Evolutionary conservation across 345 rosid species (phyloP).

Genomic region (Syzygium oleosum): DNA sequence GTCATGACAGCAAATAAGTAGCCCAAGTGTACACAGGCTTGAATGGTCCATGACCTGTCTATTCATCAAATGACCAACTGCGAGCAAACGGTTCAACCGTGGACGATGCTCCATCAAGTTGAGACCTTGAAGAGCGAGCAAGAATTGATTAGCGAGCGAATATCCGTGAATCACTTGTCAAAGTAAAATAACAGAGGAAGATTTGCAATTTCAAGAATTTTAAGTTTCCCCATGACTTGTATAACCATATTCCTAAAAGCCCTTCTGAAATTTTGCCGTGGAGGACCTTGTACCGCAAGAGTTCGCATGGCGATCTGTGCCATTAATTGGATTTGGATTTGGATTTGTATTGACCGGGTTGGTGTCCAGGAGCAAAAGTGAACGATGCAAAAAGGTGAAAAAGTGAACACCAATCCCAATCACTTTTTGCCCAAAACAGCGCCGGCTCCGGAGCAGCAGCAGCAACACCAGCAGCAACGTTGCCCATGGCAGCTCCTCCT

Average conservation of each 20-base stretch:
- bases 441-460: background rate
- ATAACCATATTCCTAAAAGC: too few species aligned
- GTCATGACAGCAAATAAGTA: background rate
- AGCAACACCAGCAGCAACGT: background rate
- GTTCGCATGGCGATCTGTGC: background rate
- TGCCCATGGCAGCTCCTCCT: background rate
- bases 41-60: too few species aligned
- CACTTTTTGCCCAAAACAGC: background rate
- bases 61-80: background rate
- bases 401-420: background rate
- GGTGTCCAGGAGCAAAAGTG: background rate
- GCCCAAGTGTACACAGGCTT: too few species aligned
- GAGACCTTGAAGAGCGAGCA: background rate
- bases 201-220: background rate
- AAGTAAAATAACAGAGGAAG: background rate
- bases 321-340: background rate
- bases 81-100: background rate
- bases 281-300: background rate
- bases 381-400: background rate
- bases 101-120: background rate
- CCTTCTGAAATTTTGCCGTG: too few species aligned
- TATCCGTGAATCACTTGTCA: background rate
- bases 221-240: background rate
- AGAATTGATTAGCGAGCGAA: background rate
- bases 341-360: background rate